Conservation (phyloP, 768 basidiomycete species). For the Phaffia tasmanica region DNA sequence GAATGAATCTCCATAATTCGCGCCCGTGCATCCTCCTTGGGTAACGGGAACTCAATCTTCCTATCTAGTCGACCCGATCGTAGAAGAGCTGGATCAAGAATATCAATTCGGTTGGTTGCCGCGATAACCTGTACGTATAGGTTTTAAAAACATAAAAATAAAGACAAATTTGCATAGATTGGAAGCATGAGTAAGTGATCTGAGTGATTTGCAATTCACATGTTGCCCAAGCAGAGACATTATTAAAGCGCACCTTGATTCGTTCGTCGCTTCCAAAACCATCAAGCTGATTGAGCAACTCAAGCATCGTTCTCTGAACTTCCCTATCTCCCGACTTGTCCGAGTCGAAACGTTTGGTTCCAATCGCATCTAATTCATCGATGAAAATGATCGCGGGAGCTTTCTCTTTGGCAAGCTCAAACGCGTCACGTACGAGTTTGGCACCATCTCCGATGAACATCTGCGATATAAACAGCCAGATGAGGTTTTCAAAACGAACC, state of each 20-base stretch:
- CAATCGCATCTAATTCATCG: constrained; percentile 96
- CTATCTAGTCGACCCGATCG: constrained; percentile 94
- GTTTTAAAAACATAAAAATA: background rate
- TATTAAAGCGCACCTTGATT: constrained; percentile 62
- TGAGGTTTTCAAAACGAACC: background rate
- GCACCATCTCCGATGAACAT: constrained; percentile 99
- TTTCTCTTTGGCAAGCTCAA: constrained; percentile 95
- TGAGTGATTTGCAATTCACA: constrained; percentile 5
- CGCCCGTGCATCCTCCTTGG: constrained; percentile 90
- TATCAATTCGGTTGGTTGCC: constrained; percentile 97
- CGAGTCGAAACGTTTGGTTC: constrained; percentile 95
- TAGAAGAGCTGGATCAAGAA: constrained; percentile 93
- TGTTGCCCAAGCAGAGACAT: constrained; percentile 4
- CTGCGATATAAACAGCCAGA: constrained; percentile 25
- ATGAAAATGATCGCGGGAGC: constrained; percentile 99
- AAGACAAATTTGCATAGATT: background rate
- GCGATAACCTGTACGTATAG: constrained; percentile 66
- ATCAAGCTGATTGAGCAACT: constrained; percentile 93
- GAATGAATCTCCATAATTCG: constrained; percentile 94
- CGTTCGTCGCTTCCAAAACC: constrained; percentile 94
- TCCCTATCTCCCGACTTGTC: constrained; percentile 99
- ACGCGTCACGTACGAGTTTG: constrained; percentile 95
- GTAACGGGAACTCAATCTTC: constrained; percentile 97
- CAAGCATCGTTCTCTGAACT: constrained; percentile 99
- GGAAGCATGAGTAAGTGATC: constrained; percentile 4